Percentiles rank a stretch among this genome's conserved stretches.
Conservation (phyloP, 106 monocot species). For the Allium fistulosum region DNA sequence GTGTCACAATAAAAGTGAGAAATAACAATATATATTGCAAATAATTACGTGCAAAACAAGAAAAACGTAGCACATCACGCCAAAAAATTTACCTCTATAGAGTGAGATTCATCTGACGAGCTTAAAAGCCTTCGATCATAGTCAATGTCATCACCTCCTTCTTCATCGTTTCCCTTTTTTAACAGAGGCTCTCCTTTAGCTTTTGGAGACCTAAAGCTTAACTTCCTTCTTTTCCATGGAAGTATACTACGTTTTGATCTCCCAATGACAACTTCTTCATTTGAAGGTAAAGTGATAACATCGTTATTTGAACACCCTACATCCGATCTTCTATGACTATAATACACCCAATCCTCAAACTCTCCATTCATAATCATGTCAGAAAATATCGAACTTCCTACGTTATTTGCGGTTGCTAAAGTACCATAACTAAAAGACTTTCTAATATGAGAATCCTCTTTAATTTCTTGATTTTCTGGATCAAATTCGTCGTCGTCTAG, state of each 20-base stretch:
- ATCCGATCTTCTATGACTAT: slow-evolving; percentile 38
- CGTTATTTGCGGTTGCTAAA: slow-evolving; percentile 51
- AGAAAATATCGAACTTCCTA: slow-evolving; percentile 8
- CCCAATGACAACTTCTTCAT: slow-evolving; percentile 14
- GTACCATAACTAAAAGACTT: slow-evolving; percentile 93
- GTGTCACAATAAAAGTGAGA: too few relatives aligned
- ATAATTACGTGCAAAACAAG: too few relatives aligned
- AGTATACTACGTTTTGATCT: slow-evolving; percentile 42
- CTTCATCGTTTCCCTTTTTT: slow-evolving; percentile 47
- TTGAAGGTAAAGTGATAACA: slow-evolving; percentile 20
- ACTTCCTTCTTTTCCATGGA: slow-evolving; percentile 62
- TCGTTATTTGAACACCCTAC: slow-evolving; percentile 20
- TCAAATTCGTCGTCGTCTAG: slow-evolving; percentile 43
- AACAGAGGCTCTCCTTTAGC: slow-evolving; percentile 72
- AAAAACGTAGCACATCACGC: too few relatives aligned
- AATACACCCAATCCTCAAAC: slow-evolving; percentile 40
- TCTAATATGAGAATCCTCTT: slow-evolving; percentile 35
- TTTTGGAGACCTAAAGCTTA: slow-evolving; percentile 36
- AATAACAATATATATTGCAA: too few relatives aligned
- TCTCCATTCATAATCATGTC: slow-evolving; percentile 14
- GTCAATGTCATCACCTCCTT: slow-evolving; percentile 87
- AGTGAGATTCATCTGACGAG: slow-evolving; percentile 66
- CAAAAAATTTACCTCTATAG: slow-evolving; percentile 20
- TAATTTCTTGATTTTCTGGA: slow-evolving; percentile 26
- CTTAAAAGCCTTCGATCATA: slow-evolving; percentile 58